Percentiles rank a stretch among this genome's conserved stretches.
Evolutionary conservation across 441 rosid genomes (phyloP).

Genomic region (Croton laevigatus): DNA sequence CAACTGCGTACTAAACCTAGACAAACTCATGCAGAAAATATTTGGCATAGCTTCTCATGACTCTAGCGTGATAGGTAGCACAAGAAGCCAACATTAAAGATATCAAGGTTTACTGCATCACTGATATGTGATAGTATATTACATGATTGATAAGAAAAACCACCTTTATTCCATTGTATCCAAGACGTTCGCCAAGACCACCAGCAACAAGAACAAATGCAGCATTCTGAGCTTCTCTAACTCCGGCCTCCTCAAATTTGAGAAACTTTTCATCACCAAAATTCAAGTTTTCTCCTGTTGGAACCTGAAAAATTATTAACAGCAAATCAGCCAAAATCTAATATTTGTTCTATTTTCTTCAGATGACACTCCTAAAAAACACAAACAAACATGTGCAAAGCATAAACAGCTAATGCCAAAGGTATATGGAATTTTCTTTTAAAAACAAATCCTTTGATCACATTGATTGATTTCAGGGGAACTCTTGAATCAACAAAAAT

Average conservation of each 20-base stretch:
- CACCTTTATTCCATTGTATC: slow-evolving; percentile 98
- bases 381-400: slow-evolving; percentile 4
- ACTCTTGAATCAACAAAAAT: neutral
- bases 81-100: neutral
- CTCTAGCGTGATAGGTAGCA: neutral
- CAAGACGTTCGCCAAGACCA: slow-evolving; percentile 98
- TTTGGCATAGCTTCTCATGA: neutral
- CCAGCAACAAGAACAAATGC: slow-evolving; percentile 99
- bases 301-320: slow-evolving; percentile 53
- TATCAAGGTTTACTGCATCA: neutral
- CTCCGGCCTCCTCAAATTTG: slow-evolving; percentile 74
- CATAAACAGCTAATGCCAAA: neutral
- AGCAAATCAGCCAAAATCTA: slow-evolving; percentile 14
- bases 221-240: slow-evolving; percentile 76
- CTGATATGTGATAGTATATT: neutral
- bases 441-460: neutral
- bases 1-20: neutral
- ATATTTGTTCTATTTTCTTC: neutral
- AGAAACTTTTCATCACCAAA: slow-evolving; percentile 69
- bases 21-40: neutral
- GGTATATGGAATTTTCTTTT: neutral
- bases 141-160: neutral
- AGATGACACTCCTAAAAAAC: neutral
- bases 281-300: slow-evolving; percentile 74
- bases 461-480: neutral